A percentile compares a stretch with the other conserved stretches of the same genome.
These are phyloP conservation scores for Alternaria triticimaculans DNA, from an alignment of 2,329 filamentous ascomycete genomes.

Conservation along the genomic window DNA sequence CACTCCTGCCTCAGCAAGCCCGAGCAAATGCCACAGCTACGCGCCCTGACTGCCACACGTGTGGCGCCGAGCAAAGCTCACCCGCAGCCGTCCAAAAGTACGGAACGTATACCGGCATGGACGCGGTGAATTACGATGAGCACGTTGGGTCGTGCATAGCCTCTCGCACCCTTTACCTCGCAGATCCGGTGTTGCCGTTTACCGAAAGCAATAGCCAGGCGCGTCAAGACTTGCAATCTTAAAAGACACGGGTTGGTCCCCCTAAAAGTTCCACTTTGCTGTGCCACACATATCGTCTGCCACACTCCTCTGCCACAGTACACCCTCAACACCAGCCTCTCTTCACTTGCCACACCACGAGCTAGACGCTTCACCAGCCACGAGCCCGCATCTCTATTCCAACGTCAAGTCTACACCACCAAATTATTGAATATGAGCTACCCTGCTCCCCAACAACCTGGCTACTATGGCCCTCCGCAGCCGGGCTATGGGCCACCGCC, in stretches of 20 bases:
- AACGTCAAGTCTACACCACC: constrained; percentile 13
- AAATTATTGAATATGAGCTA: constrained; percentile 18
- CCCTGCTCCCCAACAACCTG: constrained; percentile 23
- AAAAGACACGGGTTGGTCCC: constrained; percentile 3
- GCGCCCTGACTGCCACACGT: constrained; percentile 16
- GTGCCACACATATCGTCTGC: constrained; percentile 11
- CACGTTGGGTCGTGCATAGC: constrained; percentile 2
- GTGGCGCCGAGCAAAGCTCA: constrained; percentile 18
- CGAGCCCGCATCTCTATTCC: constrained; percentile 11
- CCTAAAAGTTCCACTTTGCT: neutral
- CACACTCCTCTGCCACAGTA: constrained; percentile 15
- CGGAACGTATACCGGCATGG: neutral
- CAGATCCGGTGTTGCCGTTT: constrained; percentile 9
- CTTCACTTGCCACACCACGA: constrained; percentile 7
- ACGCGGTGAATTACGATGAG: constrained; percentile 1
- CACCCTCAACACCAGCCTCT: constrained; percentile 3
- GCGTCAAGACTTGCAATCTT: neutral
- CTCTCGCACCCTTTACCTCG: neutral
- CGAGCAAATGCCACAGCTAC: neutral
- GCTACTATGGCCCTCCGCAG: constrained; percentile 35
- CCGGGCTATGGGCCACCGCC: constrained; percentile 35
- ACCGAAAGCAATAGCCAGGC: constrained; percentile 3
- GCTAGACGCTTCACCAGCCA: constrained; percentile 21
- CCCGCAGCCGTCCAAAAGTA: neutral
- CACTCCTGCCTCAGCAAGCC: constrained; percentile 6